Conservation (phyloP, 1,284 basidiomycete genomes). For the Kalmanozyma brasiliensis region DNA sequence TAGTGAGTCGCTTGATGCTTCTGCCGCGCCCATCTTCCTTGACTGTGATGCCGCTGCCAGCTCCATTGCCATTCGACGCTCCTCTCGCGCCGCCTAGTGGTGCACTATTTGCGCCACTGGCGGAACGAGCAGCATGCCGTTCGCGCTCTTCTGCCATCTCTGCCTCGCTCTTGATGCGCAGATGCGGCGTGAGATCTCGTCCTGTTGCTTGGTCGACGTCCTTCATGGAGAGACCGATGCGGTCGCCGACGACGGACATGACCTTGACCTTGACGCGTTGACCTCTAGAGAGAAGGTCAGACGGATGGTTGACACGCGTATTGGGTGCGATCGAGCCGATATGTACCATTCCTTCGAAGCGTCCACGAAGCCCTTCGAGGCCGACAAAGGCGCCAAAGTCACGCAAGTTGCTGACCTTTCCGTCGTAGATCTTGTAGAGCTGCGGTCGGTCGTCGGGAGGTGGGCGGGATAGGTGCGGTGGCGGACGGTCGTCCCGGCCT, state of each 20-base stretch:
- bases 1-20: slow-evolving; percentile 86
- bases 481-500: slow-evolving; percentile 39
- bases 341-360: slow-evolving; percentile 94
- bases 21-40: slow-evolving; percentile 51
- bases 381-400: slow-evolving; percentile 96
- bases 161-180: slow-evolving; percentile 90
- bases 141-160: slow-evolving; percentile 71
- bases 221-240: slow-evolving; percentile 91
- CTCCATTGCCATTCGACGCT: slow-evolving; percentile 13
- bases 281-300: slow-evolving; percentile 84
- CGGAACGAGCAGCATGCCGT: slow-evolving; percentile 35
- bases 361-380: slow-evolving; percentile 84
- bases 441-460: slow-evolving; percentile 79
- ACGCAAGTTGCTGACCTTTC: slow-evolving; percentile 84
- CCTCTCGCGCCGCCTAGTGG: slow-evolving; percentile 62
- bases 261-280: slow-evolving; percentile 86
- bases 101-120: slow-evolving; percentile 71
- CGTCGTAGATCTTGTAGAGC: slow-evolving; percentile 93
- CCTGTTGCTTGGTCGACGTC: slow-evolving; percentile 93
- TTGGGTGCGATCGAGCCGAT: slow-evolving; percentile 86
- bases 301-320: slow-evolving; percentile 81
- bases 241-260: slow-evolving; percentile 83
- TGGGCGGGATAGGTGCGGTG: slow-evolving; percentile 28
- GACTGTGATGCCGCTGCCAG: slow-evolving; percentile 46
- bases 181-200: slow-evolving; percentile 88